phyloP scores from a whole-genome alignment of 805 yeast species.

The Torulaspora maleeae region DNA sequence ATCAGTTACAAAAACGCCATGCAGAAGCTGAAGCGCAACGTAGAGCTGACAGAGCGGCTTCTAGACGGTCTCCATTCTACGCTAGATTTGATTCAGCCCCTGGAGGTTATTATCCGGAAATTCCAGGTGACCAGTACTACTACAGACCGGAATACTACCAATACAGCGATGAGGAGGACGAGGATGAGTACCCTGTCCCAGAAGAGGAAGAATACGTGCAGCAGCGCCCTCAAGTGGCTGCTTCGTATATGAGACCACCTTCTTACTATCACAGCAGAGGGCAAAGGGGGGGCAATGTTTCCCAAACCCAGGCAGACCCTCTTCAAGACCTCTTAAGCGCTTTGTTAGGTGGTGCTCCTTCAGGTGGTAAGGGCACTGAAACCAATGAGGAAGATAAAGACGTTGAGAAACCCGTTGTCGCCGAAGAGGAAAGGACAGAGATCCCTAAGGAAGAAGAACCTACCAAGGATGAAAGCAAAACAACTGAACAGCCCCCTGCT shows the following conservation, averaged over 20 bases:
- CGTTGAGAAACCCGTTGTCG: slow-evolving; percentile 2
- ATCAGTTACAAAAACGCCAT: slow-evolving; percentile 10
- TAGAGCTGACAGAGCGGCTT: slow-evolving; percentile 3
- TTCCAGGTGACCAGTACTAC: slow-evolving; percentile 24
- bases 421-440: background rate
- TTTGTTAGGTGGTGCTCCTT: slow-evolving; percentile 23
- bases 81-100: slow-evolving; percentile 11
- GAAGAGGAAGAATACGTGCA: slow-evolving; percentile 15
- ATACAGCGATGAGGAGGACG: slow-evolving; percentile 35
- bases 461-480: background rate
- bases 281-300: slow-evolving; percentile 6
- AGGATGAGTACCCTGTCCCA: slow-evolving; percentile 7
- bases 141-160: slow-evolving; percentile 31
- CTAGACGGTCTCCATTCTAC: slow-evolving; percentile 3
- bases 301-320: slow-evolving; percentile 10
- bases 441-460: background rate
- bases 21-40: slow-evolving; percentile 8
- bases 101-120: slow-evolving; percentile 11
- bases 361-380: background rate
- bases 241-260: slow-evolving; percentile 38
- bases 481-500: background rate
- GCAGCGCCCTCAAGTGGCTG: background rate
- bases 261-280: slow-evolving; percentile 23
- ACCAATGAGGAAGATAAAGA: slow-evolving; percentile 3
- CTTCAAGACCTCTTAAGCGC: slow-evolving; percentile 22